Percentiles rank a stretch among this genome's conserved stretches.
Evolutionary conservation across 2,329 filamentous ascomycete species (phyloP).

Genomic region (Kalmusia sp.): DNA sequence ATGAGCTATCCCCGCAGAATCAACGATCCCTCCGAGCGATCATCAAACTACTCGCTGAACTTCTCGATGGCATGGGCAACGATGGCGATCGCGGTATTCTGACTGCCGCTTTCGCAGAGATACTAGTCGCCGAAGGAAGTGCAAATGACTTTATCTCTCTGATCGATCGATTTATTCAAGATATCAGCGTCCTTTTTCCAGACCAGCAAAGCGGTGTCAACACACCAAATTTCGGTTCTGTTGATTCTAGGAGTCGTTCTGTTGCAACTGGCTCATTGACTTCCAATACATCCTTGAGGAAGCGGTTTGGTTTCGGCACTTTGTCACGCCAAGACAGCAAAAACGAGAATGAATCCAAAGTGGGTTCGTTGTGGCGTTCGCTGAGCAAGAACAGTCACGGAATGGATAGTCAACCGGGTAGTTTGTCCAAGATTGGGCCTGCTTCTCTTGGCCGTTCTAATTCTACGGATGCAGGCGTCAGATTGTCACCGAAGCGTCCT

Average conservation of each 20-base stretch:
- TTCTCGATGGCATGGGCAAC: slow-evolving; percentile 88
- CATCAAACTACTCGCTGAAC: slow-evolving; percentile 83
- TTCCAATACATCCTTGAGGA: slow-evolving; percentile 86
- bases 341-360: slow-evolving; percentile 70
- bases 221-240: slow-evolving; percentile 62
- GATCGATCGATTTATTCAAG: slow-evolving; percentile 86
- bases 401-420: slow-evolving; percentile 59
- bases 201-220: slow-evolving; percentile 59
- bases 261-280: slow-evolving; percentile 77
- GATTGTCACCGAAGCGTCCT: slow-evolving; percentile 58
- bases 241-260: slow-evolving; percentile 63
- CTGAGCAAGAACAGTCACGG: slow-evolving; percentile 75
- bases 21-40: slow-evolving; percentile 81
- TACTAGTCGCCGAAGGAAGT: slow-evolving; percentile 78
- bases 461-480: slow-evolving; percentile 74
- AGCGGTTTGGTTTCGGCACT: slow-evolving; percentile 81
- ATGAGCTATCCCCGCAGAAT: slow-evolving; percentile 64
- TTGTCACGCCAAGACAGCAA: slow-evolving; percentile 82
- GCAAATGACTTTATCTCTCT: slow-evolving; percentile 87
- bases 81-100: slow-evolving; percentile 89
- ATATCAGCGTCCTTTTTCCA: slow-evolving; percentile 88
- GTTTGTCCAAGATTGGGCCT: slow-evolving; percentile 68
- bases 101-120: slow-evolving; percentile 86
- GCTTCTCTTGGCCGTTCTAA: slow-evolving; percentile 68
- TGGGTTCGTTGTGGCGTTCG: slow-evolving; percentile 83